Percentiles rank a stretch among this genome's conserved stretches.
Evolutionary conservation across 306 rosid genomes (phyloP).

Genomic region (Styphnolobium japonicum): DNA sequence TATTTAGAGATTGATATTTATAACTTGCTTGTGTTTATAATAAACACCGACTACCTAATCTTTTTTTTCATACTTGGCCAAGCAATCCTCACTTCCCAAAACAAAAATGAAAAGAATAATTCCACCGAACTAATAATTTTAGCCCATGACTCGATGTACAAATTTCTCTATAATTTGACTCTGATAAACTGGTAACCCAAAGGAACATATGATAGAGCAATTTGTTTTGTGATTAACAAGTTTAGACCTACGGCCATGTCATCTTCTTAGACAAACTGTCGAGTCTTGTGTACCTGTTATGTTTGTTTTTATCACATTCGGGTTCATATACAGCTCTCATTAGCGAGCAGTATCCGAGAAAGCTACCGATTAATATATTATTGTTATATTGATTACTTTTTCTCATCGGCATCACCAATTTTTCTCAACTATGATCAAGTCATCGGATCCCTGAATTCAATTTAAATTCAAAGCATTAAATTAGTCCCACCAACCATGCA

Average conservation of each 20-base stretch:
- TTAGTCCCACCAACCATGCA: not conserved
- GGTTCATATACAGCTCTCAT: not conserved
- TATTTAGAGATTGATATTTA: no score
- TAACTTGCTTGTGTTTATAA: no score
- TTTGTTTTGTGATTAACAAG: not conserved
- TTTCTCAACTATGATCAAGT: not conserved
- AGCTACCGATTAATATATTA: not conserved
- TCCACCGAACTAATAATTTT: not conserved
- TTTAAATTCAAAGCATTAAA: not conserved
- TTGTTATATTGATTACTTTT: not conserved
- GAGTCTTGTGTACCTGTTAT: not conserved
- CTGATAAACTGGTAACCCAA: not conserved
- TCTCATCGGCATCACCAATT: slow-evolving; percentile 7
- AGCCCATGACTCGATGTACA: not conserved
- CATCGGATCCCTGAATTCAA: not conserved
- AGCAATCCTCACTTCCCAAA: not conserved
- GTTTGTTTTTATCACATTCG: slow-evolving; percentile 8
- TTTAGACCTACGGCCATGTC: not conserved
- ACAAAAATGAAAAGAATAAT: not conserved
- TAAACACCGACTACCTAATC: no score
- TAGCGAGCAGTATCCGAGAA: not conserved
- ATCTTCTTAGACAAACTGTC: not conserved
- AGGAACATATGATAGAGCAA: not conserved
- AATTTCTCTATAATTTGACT: not conserved
- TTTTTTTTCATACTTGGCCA: no score